These are phyloP conservation scores for Rhododendron griersonianum DNA, from an alignment of 148 eudicot species.

Conservation along the genomic window DNA sequence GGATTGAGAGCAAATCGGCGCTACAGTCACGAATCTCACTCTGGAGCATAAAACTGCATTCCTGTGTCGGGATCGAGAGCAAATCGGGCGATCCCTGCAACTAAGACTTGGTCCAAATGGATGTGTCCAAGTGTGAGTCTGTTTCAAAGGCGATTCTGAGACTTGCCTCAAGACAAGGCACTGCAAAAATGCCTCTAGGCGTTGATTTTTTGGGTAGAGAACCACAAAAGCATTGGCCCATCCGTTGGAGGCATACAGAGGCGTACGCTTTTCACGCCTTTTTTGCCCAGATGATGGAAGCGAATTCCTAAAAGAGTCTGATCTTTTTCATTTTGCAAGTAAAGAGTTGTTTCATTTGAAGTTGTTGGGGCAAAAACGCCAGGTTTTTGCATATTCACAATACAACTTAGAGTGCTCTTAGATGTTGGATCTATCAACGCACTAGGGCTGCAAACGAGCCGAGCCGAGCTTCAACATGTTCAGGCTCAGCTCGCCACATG, in stretches of 20 bases:
- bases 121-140: neutral
- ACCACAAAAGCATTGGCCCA: neutral
- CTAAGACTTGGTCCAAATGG: neutral
- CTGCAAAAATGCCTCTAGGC: neutral
- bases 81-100: neutral
- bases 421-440: neutral
- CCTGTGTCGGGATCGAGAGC: neutral
- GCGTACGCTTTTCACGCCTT: neutral
- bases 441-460: too few relatives aligned
- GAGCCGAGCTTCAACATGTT: too few relatives aligned
- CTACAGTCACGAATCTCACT: too few relatives aligned
- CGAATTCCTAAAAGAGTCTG: neutral
- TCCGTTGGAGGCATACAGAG: neutral
- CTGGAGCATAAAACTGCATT: neutral
- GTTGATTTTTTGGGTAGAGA: neutral
- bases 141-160: neutral
- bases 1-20: neutral
- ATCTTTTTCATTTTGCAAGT: neutral
- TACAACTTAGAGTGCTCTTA: neutral
- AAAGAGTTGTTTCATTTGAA: neutral
- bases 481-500: too few relatives aligned
- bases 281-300: neutral
- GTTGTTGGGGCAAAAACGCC: neutral
- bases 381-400: neutral
- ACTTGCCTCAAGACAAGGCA: neutral